phyloP scores from a whole-genome alignment of 139 green algal genomes.

The Desmodesmus armatus region DNA sequence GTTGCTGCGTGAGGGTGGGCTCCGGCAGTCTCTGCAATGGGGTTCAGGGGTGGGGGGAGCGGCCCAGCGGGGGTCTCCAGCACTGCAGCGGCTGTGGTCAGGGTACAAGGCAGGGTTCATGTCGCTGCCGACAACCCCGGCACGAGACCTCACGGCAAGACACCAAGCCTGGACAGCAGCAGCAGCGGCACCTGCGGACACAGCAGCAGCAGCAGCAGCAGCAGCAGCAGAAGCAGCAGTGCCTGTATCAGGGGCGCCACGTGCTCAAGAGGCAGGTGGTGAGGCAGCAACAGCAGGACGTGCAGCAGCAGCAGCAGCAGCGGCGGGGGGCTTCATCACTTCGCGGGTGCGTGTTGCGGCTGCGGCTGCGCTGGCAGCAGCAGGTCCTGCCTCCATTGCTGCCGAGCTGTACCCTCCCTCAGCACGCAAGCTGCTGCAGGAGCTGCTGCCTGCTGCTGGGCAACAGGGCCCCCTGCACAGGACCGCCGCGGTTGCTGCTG shows the following conservation, averaged over 20 bases:
- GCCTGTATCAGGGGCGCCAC: neutral
- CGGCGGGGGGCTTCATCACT: neutral
- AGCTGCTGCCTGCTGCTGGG: neutral
- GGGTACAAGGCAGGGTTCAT: slow-evolving; percentile 12
- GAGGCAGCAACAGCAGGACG: neutral
- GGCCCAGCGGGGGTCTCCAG: slow-evolving; percentile 26
- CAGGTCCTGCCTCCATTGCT: slow-evolving; percentile 13
- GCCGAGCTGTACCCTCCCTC: slow-evolving; percentile 18
- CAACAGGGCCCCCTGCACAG: neutral
- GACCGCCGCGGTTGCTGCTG: too few relatives aligned
- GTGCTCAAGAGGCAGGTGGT: too few relatives aligned
- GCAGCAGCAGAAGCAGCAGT: neutral
- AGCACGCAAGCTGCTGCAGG: slow-evolving; percentile 10
- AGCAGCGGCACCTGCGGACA: neutral
- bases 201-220: neutral
- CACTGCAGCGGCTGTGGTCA: slow-evolving; percentile 33
- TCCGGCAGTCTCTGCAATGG: neutral
- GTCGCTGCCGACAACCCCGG: neutral
- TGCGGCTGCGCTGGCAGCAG: slow-evolving; percentile 12
- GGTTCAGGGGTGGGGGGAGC: too few relatives aligned
- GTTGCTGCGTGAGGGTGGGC: neutral
- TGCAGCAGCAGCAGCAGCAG: neutral
- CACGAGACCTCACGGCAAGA: too few relatives aligned
- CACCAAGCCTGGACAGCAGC: neutral
- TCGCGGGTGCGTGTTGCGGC: neutral